A percentile compares a stretch with the other conserved stretches of the same genome.
Evolutionary conservation across 257 asterid species (phyloP).

Genomic region (Anisodus acutangulus): DNA sequence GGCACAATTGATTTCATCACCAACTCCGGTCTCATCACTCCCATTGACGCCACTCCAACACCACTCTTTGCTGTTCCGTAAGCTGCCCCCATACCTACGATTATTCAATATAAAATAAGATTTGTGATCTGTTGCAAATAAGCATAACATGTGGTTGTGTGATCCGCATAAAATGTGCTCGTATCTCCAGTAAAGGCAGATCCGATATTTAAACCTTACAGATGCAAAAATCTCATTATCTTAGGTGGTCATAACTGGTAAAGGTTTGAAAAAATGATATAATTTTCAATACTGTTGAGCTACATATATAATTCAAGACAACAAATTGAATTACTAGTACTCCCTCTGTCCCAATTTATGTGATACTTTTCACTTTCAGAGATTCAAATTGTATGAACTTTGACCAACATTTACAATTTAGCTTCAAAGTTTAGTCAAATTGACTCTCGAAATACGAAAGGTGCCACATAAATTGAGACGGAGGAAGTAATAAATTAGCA

Average conservation of each 20-base stretch:
- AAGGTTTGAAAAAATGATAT: background rate
- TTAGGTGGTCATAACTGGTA: background rate
- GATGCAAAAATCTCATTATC: background rate
- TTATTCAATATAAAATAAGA: background rate
- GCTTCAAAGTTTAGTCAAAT: too few relatives aligned
- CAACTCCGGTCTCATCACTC: constrained; percentile 87
- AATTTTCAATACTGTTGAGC: background rate
- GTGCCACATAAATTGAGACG: too few relatives aligned
- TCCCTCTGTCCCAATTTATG: too few relatives aligned
- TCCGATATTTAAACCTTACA: background rate
- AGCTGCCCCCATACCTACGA: constrained; percentile 83
- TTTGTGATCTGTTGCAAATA: background rate
- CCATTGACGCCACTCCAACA: constrained; percentile 89
- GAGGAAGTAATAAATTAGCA: background rate
- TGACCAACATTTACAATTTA: too few relatives aligned
- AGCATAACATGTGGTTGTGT: background rate
- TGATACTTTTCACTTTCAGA: too few relatives aligned
- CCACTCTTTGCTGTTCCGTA: constrained; percentile 90
- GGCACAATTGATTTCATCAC: constrained; percentile 90
- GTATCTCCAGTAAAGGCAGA: background rate
- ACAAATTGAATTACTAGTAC: background rate
- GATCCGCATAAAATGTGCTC: background rate
- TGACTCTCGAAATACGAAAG: too few relatives aligned
- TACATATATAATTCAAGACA: background rate
- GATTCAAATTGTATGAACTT: too few relatives aligned